Evolutionary conservation across 768 basidiomycete species (phyloP), one percentile per base, ranked within the genome.

Genomic region (Mycena metata): DNA sequence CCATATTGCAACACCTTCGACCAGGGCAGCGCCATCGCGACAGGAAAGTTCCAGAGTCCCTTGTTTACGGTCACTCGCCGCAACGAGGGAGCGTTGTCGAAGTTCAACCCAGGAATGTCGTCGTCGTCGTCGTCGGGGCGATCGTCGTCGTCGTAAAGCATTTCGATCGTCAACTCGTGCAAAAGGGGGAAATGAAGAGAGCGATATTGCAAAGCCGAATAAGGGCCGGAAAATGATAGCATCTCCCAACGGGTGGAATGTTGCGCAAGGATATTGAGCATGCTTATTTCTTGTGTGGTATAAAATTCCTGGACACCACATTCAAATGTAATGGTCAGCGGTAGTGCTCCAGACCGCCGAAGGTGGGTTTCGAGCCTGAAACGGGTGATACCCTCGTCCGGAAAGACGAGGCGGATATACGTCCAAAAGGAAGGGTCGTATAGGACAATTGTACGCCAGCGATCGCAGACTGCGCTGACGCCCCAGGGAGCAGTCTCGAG

Each of bases 191-290:
- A n/a, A n/a, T n/a, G n/a, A n/a, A n/a, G n/a, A n/a, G n/a, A n/a
- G n/a, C n/a, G n/a, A n/a, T n/a, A n/a, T n/a, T n/a, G n/a, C n/a
- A n/a, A n/a, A n/a, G n/a, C n/a, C n/a, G n/a, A n/a, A n/a, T n/a
- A n/a, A n/a, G n/a, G n/a, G n/a, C n/a, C n/a, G n/a, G n/a, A n/a
- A n/a, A n/a, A n/a, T n/a, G n/a, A n/a, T 0, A 39, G 23, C 17
- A 64, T 21, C 17, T 65, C 64, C 64, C 64, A 65, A 33, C 56
- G 64, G 11, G 15, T 26, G 30, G 26, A 23, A 24, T 65, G n/a
- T 26, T 26, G 49, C 2, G 64, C 49, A 59, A 51, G 39, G 1
- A 36, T 23, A 4, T n/a, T 41, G 36, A 55, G 12, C 21, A 33
- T 54, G 17, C 35, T 17, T 9, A 36, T 7, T 4, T 36, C 33